Conservation (phyloP, 2,329 filamentous ascomycete species). For the Cytospora chrysosperma region DNA sequence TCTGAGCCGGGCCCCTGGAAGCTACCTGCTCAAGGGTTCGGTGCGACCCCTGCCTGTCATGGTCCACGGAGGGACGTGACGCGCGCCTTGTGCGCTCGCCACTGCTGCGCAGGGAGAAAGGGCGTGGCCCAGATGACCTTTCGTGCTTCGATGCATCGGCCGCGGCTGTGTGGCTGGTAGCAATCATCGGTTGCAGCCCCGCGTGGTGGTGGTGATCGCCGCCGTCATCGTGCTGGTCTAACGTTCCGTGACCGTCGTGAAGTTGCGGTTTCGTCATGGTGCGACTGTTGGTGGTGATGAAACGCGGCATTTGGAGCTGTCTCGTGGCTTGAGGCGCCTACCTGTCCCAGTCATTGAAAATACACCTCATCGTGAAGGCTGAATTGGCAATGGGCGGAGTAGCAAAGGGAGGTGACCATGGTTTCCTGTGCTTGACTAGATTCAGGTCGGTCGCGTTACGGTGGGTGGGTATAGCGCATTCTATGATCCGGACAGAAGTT, state of each 20-base stretch:
- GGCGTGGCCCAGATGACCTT: not conserved
- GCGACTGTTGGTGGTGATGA: not conserved
- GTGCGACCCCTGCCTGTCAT: conserved; percentile 30
- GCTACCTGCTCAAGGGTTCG: conserved; percentile 28
- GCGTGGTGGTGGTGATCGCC: not conserved
- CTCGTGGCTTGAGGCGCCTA: not conserved
- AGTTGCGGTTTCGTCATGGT: conserved; percentile 13
- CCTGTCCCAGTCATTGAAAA: not conserved
- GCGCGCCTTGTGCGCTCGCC: conserved; percentile 3
- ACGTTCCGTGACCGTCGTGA: conserved; percentile 6
- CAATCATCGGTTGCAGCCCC: conserved; percentile 6
- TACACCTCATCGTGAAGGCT: not conserved
- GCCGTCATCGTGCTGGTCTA: conserved; percentile 10
- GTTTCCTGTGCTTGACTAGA: not conserved
- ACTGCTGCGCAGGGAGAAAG: not conserved
- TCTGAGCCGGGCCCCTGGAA: conserved; percentile 27
- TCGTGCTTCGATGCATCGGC: not conserved
- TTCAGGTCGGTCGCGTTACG: not conserved
- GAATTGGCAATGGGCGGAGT: not conserved
- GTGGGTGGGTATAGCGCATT: not conserved
- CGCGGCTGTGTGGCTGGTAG: not conserved
- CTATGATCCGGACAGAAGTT: not conserved
- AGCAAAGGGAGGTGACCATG: not conserved
- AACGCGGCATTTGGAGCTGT: not conserved
- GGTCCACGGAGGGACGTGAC: conserved; percentile 20